These are phyloP conservation scores for Claviceps quebecensis DNA, from an alignment of 2,329 filamentous ascomycete species.

Conservation along the genomic window DNA sequence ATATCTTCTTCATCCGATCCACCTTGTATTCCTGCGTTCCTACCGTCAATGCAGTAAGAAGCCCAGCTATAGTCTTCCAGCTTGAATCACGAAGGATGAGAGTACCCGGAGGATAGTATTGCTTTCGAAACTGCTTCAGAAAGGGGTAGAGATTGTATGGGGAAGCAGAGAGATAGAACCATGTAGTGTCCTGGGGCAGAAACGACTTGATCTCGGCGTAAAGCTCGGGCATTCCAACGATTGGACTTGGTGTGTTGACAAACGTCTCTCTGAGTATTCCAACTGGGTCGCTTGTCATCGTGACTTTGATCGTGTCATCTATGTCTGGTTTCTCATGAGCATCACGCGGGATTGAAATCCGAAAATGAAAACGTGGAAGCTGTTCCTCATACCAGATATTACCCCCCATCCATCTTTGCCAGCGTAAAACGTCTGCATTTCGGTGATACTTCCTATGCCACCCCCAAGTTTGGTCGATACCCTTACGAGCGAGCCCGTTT, in stretches of 20 bases:
- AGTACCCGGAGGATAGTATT: conserved; percentile 62
- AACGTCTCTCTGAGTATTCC: conserved; percentile 80
- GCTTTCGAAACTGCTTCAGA: conserved; percentile 57
- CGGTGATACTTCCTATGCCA: conserved; percentile 38
- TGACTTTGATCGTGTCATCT: conserved; percentile 92
- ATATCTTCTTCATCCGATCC: conserved; percentile 62
- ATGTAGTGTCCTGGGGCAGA: conserved; percentile 48
- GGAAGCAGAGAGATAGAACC: conserved; percentile 88
- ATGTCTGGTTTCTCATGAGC: conserved; percentile 42
- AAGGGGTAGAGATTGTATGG: conserved; percentile 92
- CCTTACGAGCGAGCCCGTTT: conserved; percentile 31
- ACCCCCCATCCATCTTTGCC: conserved; percentile 70
- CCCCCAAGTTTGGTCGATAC: conserved; percentile 35
- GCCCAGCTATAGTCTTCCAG: conserved; percentile 70
- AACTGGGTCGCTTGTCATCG: conserved; percentile 63
- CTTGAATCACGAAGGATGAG: conserved; percentile 73
- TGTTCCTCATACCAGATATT: conserved; percentile 45
- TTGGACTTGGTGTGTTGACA: conserved; percentile 55
- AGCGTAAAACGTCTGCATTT: conserved; percentile 61
- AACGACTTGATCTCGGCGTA: conserved; percentile 51
- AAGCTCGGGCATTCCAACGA: conserved; percentile 71
- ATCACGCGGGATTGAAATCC: neutral
- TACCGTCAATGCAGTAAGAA: conserved; percentile 65
- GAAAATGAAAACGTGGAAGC: neutral
- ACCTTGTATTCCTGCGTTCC: conserved; percentile 80